These are phyloP conservation scores for Cercospora brassicicola DNA, from an alignment of 2,329 filamentous ascomycete species.

Conservation along the genomic window DNA sequence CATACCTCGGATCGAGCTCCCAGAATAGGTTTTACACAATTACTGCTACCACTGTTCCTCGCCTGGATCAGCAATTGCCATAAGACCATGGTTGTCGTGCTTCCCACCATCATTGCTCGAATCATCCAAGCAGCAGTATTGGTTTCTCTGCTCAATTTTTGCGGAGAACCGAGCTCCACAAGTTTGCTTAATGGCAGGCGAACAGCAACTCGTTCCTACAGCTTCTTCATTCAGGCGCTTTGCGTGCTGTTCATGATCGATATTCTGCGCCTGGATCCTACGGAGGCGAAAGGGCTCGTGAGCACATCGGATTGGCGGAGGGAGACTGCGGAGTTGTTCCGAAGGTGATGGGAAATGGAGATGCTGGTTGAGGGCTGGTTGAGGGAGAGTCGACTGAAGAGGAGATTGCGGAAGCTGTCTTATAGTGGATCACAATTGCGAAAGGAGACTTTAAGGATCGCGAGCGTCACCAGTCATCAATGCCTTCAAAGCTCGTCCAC, in stretches of 20 bases:
- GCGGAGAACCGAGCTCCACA: neutral
- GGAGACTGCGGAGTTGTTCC: conserved; percentile 1
- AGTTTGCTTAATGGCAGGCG: neutral
- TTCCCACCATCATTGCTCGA: conserved; percentile 5
- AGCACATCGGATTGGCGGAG: conserved; percentile 9
- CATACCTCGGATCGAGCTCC: neutral
- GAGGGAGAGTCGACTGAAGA: neutral
- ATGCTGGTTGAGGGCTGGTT: neutral
- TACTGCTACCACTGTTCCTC: conserved; percentile 7
- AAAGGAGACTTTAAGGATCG: neutral
- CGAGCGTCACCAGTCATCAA: neutral
- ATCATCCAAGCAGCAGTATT: conserved; percentile 6
- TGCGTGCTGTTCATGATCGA: conserved; percentile 9
- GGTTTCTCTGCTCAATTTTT: neutral
- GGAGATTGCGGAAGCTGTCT: neutral
- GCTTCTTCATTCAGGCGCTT: conserved; percentile 7
- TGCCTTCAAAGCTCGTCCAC: neutral
- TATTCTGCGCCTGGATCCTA: conserved; percentile 5
- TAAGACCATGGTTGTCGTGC: neutral
- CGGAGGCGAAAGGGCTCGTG: conserved; percentile 1
- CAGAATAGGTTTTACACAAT: conserved; percentile 6
- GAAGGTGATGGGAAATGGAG: neutral
- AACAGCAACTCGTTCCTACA: neutral
- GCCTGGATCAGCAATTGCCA: conserved; percentile 15
- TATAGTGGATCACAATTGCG: neutral